A percentile compares a stretch with the other conserved stretches of the same genome.
These are phyloP conservation scores for Marasmius fiardii DNA, from an alignment of 1,284 basidiomycete genomes.

Conservation along the genomic window DNA sequence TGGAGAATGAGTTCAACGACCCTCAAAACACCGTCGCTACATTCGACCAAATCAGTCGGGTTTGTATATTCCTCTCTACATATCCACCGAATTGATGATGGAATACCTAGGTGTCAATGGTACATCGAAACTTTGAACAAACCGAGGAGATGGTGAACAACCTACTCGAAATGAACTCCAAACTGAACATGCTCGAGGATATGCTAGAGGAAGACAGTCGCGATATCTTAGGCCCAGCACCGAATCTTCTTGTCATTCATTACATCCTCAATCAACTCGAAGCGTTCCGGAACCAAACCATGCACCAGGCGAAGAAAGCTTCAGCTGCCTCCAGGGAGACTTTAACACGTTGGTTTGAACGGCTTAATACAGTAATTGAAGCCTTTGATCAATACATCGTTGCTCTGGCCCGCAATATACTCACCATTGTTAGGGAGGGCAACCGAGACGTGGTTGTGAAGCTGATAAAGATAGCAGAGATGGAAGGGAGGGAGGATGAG, in stretches of 20 bases:
- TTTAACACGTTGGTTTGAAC: constrained; percentile 81
- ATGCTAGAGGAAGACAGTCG: constrained; percentile 76
- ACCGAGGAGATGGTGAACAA: constrained; percentile 96
- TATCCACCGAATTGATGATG: constrained; percentile 10
- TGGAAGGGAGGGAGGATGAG: constrained; percentile 92
- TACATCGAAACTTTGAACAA: constrained; percentile 93
- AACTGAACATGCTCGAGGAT: constrained; percentile 76
- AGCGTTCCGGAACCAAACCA: constrained; percentile 88
- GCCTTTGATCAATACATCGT: constrained; percentile 89
- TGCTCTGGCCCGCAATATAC: constrained; percentile 72
- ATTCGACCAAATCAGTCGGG: constrained; percentile 91
- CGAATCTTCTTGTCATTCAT: constrained; percentile 89
- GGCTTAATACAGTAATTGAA: constrained; percentile 78
- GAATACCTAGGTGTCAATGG: constrained; percentile 77
- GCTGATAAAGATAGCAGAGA: constrained; percentile 90
- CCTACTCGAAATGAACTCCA: constrained; percentile 84
- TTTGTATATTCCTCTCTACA: constrained; percentile 32
- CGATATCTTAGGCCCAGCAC: constrained; percentile 78
- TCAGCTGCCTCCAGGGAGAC: constrained; percentile 67
- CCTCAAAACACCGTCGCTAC: constrained; percentile 71
- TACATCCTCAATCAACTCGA: constrained; percentile 90
- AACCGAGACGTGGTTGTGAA: constrained; percentile 86
- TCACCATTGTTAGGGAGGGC: constrained; percentile 81
- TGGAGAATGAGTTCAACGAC: constrained; percentile 79
- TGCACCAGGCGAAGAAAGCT: constrained; percentile 88